These are phyloP conservation scores for Candida nemodendra DNA, from an alignment of 805 yeast species.

Conservation along the genomic window DNA sequence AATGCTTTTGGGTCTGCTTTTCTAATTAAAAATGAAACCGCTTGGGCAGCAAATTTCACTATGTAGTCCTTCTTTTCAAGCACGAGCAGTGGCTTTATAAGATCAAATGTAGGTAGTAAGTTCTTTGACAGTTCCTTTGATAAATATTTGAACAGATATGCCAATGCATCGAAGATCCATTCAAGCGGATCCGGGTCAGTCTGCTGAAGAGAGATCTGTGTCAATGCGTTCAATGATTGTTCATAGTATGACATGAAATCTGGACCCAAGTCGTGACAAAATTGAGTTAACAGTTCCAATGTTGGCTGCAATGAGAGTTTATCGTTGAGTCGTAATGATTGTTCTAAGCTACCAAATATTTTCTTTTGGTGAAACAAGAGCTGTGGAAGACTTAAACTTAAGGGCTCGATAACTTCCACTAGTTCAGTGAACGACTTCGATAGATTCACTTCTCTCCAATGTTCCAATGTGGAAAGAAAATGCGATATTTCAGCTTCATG, in stretches of 20 bases:
- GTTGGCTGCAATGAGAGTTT: constrained; percentile 74
- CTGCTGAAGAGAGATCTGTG: constrained; percentile 47
- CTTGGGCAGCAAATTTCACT: constrained; percentile 85
- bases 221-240: constrained; percentile 49
- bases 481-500: constrained; percentile 76
- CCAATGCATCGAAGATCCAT: constrained; percentile 79
- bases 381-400: constrained; percentile 74
- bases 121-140: constrained; percentile 62
- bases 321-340: constrained; percentile 56
- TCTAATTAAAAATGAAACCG: constrained; percentile 78
- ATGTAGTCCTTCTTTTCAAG: constrained; percentile 59
- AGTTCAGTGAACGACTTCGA: constrained; percentile 70
- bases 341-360: constrained; percentile 45
- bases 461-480: constrained; percentile 72
- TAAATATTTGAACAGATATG: constrained; percentile 86
- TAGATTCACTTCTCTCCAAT: constrained; percentile 85
- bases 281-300: constrained; percentile 76
- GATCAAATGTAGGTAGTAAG: constrained; percentile 64
- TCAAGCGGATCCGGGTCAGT: constrained; percentile 66
- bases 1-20: constrained; percentile 56
- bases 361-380: constrained; percentile 65
- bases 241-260: constrained; percentile 74
- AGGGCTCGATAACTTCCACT: constrained; percentile 49
- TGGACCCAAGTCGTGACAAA: constrained; percentile 88
- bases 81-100: constrained; percentile 62